phyloP scores from a whole-genome alignment of 768 basidiomycete genomes.

The Wakefieldia striispora region DNA sequence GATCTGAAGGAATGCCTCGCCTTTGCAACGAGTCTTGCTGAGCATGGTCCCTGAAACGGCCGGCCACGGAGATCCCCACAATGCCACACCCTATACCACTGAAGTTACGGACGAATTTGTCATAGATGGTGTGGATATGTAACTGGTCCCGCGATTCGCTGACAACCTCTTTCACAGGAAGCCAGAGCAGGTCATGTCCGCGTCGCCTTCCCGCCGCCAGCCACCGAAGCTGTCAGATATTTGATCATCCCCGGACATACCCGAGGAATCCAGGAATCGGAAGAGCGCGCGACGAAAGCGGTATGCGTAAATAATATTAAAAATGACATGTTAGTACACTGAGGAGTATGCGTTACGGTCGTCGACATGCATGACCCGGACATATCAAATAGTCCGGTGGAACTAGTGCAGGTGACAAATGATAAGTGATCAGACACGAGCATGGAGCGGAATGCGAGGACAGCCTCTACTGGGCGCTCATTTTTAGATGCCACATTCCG shows the following conservation, averaged over 20 bases:
- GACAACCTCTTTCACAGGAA: conserved; percentile 34
- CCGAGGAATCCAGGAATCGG: neutral
- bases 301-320: conserved; percentile 23
- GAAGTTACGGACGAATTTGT: conserved; percentile 41
- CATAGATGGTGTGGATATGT: conserved; percentile 46
- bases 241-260: conserved; percentile 3
- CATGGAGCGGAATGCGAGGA: conserved; percentile 1
- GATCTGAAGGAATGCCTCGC: too few species aligned
- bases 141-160: neutral
- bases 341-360: conserved; percentile 21
- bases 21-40: too few species aligned
- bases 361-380: conserved; percentile 6
- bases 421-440: conserved; percentile 10
- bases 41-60: too few species aligned
- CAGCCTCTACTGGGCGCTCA: conserved; percentile 30
- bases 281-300: neutral
- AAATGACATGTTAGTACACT: conserved; percentile 20
- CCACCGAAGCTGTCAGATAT: conserved; percentile 9
- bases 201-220: conserved; percentile 7
- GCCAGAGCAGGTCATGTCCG: neutral
- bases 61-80: too few species aligned
- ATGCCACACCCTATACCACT: conserved; percentile 5
- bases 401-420: conserved; percentile 4
- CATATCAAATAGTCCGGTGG: conserved; percentile 12
- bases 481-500: conserved; percentile 73